Percentiles rank a stretch among this genome's conserved stretches.
These are phyloP conservation scores for Quercus bicolor DNA, from an alignment of 306 rosid genomes.

Conservation along the genomic window DNA sequence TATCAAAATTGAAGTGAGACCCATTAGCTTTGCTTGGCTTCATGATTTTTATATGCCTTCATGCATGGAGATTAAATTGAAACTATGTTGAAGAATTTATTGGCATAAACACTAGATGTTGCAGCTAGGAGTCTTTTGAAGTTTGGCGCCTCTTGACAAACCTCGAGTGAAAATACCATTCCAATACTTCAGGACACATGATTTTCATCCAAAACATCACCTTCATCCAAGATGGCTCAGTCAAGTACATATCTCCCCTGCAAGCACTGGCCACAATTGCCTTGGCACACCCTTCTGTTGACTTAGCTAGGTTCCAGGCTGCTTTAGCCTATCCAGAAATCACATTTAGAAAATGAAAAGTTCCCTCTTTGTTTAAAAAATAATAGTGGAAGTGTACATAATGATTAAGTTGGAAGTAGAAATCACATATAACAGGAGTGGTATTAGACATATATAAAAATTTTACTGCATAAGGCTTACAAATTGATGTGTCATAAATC, in stretches of 20 bases:
- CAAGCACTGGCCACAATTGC: slow-evolving; percentile 14
- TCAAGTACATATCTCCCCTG: slow-evolving; percentile 18
- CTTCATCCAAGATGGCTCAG: slow-evolving; percentile 17
- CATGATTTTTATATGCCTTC: background rate
- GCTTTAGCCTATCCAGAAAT: no score
- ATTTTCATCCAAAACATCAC: background rate
- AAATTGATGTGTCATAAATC: no score
- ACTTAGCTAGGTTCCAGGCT: background rate
- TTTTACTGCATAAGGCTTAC: no score
- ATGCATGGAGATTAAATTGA: background rate
- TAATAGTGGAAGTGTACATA: no score
- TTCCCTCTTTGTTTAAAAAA: no score
- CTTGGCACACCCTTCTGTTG: slow-evolving; percentile 16
- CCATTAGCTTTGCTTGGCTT: background rate
- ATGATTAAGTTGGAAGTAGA: no score
- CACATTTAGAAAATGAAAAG: no score
- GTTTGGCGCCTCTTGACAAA: background rate
- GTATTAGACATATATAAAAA: no score
- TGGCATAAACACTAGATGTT: background rate
- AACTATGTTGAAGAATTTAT: no score
- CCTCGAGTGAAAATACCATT: background rate
- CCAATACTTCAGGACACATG: background rate
- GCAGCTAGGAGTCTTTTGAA: background rate
- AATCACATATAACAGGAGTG: no score
- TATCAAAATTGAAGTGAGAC: background rate